A percentile compares a stretch with the other conserved stretches of the same genome.
phyloP scores from a whole-genome alignment of 2,329 filamentous ascomycete species.

The Diaporthe sp. region DNA sequence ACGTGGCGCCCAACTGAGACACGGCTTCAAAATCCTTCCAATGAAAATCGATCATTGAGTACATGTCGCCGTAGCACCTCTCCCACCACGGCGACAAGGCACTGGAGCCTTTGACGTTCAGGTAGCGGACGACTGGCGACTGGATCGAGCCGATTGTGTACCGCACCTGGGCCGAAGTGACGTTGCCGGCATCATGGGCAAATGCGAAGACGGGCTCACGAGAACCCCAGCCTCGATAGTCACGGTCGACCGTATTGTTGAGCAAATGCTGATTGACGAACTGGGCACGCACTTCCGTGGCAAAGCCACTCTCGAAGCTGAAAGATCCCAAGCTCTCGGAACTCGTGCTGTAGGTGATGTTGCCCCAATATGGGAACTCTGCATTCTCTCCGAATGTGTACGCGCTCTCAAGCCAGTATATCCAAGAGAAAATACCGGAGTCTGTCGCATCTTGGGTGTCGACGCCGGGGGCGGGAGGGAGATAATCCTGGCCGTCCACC shows the following conservation, averaged over 20 bases:
- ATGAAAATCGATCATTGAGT: constrained; percentile 75
- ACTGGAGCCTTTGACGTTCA: constrained; percentile 77
- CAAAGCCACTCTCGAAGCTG: constrained; percentile 69
- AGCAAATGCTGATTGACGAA: constrained; percentile 74
- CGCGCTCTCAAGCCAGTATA: constrained; percentile 25
- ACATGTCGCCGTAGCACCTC: constrained; percentile 72
- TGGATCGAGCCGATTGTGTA: constrained; percentile 82
- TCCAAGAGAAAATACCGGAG: constrained; percentile 34
- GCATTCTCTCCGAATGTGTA: constrained; percentile 35
- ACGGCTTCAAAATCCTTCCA: constrained; percentile 77
- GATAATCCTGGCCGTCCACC: constrained; percentile 37
- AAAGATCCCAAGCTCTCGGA: constrained; percentile 30
- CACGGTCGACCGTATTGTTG: constrained; percentile 70
- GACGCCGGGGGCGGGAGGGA: constrained; percentile 53
- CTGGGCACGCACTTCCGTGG: constrained; percentile 68
- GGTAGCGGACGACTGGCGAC: constrained; percentile 80
- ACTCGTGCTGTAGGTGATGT: constrained; percentile 37
- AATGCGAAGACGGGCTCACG: constrained; percentile 84
- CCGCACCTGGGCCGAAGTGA: constrained; percentile 61
- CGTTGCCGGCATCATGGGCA: constrained; percentile 56
- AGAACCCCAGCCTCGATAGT: constrained; percentile 75
- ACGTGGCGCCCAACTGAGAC: constrained; percentile 39
- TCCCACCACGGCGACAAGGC: constrained; percentile 81
- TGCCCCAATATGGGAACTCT: constrained; percentile 64
- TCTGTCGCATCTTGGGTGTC: constrained; percentile 1